Conservation (phyloP, 2,329 filamentous ascomycete genomes). For the Aspergillus bombycis region DNA sequence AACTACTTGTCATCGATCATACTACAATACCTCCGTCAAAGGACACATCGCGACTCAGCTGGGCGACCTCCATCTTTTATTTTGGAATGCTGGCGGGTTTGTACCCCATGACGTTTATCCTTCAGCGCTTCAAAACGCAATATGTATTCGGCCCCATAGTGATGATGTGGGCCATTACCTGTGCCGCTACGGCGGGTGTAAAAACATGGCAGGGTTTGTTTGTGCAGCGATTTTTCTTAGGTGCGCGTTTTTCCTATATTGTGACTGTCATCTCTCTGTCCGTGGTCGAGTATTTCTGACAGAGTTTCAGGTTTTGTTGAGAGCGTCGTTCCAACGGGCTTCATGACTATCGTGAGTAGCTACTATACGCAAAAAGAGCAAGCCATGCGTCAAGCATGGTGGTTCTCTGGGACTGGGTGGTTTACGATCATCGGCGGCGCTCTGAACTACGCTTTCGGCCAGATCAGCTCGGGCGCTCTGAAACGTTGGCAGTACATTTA, state of each 20-base stretch:
- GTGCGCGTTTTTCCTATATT: conserved; percentile 18
- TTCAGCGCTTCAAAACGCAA: conserved; percentile 70
- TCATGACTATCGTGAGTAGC: conserved; percentile 65
- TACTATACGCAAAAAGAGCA: conserved; percentile 70
- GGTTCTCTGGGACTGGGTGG: conserved; percentile 63
- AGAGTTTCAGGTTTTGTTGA: conserved; percentile 56
- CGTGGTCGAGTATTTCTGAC: not conserved
- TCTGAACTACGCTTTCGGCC: conserved; percentile 69
- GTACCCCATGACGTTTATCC: conserved; percentile 71
- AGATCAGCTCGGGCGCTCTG: conserved; percentile 59
- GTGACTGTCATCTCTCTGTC: not conserved
- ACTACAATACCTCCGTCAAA: conserved; percentile 58
- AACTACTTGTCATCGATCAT: conserved; percentile 59
- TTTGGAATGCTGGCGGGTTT: conserved; percentile 76
- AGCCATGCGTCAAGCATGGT: conserved; percentile 66
- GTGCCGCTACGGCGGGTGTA: conserved; percentile 70
- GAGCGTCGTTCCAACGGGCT: conserved; percentile 66
- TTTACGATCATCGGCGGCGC: conserved; percentile 66
- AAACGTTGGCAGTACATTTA: conserved; percentile 73
- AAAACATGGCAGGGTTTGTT: conserved; percentile 66
- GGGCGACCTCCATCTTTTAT: conserved; percentile 80
- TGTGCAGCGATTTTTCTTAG: conserved; percentile 66
- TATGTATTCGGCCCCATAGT: conserved; percentile 60
- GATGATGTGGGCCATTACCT: conserved; percentile 67
- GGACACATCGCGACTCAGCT: conserved; percentile 70